Percentiles rank a stretch among this genome's conserved stretches.
Conservation (phyloP, 148 eudicot species). For the Dysphania ambrosioides region DNA sequence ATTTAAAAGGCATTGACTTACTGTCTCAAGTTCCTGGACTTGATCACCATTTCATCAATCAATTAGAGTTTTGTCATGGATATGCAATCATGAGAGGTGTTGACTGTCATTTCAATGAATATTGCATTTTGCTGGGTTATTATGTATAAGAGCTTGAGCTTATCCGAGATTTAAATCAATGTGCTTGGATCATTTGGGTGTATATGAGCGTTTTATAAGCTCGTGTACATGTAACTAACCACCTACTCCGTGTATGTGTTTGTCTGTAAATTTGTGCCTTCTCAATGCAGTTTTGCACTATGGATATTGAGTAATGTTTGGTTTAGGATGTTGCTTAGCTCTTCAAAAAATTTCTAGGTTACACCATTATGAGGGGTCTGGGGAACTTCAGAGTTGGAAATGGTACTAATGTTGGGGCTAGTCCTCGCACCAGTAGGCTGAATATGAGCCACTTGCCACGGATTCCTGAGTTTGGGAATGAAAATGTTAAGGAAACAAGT, state of each 20-base stretch:
- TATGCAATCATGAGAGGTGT: not conserved
- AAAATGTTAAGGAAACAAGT: conserved; percentile 32
- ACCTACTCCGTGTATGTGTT: too few species aligned
- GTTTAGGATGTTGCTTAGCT: not conserved
- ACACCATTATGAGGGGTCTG: conserved; percentile 28
- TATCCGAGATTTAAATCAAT: not conserved
- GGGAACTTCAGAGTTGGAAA: conserved; percentile 39
- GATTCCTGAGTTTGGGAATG: conserved; percentile 52
- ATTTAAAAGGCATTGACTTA: too few species aligned
- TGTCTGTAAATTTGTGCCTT: too few species aligned
- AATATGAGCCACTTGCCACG: conserved; percentile 48
- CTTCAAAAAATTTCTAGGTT: conserved; percentile 35
- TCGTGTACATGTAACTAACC: too few species aligned
- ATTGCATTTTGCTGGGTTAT: not conserved
- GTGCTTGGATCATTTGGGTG: not conserved
- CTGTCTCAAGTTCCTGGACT: too few species aligned
- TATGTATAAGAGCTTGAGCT: too few species aligned
- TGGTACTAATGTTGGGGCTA: conserved; percentile 37
- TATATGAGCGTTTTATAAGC: too few species aligned
- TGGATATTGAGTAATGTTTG: not conserved
- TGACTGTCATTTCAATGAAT: not conserved
- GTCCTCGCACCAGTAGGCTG: conserved; percentile 37
- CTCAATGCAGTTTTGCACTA: too few species aligned
- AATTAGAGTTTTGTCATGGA: not conserved
- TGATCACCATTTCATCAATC: too few species aligned